A percentile compares a stretch with the other conserved stretches of the same genome.
phyloP scores from a whole-genome alignment of 345 rosid genomes.

The Linum lewisii region DNA sequence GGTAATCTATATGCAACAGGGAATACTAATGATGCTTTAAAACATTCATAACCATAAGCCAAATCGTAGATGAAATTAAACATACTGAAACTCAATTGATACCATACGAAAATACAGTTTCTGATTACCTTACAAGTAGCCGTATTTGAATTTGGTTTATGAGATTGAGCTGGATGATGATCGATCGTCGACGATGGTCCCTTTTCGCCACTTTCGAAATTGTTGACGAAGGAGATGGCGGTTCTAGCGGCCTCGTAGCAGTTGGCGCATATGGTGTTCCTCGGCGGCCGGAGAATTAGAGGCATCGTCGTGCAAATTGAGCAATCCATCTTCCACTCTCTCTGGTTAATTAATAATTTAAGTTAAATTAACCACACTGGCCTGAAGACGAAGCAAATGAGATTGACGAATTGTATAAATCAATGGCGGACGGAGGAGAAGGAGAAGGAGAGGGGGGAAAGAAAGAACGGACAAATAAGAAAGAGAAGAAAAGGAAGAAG shows the following conservation, averaged over 20 bases:
- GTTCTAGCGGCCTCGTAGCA: slow-evolving; percentile 68
- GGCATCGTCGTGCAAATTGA: slow-evolving; percentile 74
- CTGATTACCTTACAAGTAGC: slow-evolving; percentile 12
- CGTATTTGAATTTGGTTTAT: slow-evolving; percentile 14
- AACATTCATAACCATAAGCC: too few relatives aligned
- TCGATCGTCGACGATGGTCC: neutral
- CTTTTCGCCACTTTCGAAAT: slow-evolving; percentile 21
- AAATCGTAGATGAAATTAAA: too few relatives aligned
- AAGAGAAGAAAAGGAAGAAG: neutral
- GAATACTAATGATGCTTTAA: too few relatives aligned
- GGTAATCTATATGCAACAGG: too few relatives aligned
- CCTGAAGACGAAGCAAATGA: too few relatives aligned
- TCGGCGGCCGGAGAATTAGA: slow-evolving; percentile 61
- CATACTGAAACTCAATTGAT: too few relatives aligned
- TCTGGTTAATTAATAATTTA: neutral
- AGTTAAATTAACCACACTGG: too few relatives aligned
- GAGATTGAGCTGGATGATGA: neutral
- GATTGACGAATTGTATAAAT: too few relatives aligned
- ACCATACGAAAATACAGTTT: too few relatives aligned
- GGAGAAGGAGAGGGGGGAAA: neutral
- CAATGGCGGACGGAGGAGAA: too few relatives aligned
- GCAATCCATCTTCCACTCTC: slow-evolving; percentile 86
- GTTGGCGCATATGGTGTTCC: slow-evolving; percentile 69
- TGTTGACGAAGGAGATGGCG: slow-evolving; percentile 42
- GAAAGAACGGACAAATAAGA: neutral